These are phyloP conservation scores for Jackrogersella multiformis DNA, from an alignment of 495 filamentous ascomycete genomes.

Conservation along the genomic window DNA sequence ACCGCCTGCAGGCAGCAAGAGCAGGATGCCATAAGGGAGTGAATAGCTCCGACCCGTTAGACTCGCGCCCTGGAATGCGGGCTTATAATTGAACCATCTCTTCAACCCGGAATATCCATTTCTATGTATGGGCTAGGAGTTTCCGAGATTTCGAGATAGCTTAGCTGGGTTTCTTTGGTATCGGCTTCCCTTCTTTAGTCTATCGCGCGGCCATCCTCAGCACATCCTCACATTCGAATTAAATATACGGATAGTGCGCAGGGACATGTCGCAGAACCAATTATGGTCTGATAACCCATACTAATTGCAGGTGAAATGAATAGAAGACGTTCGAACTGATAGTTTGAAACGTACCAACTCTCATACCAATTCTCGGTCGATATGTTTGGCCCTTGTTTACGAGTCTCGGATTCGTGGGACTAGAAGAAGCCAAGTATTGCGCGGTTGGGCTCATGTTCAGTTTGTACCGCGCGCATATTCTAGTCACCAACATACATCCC, in stretches of 20 bases:
- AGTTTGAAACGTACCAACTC: conserved; percentile 19
- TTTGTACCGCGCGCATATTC: conserved; percentile 1
- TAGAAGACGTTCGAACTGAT: background rate
- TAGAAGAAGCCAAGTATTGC: background rate
- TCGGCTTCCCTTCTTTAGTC: background rate
- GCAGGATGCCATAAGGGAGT: background rate
- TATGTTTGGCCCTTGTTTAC: conserved; percentile 8
- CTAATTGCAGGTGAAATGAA: background rate
- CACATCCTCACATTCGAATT: too few species aligned
- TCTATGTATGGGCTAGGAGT: background rate
- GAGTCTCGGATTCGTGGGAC: background rate
- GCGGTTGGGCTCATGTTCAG: conserved; percentile 7
- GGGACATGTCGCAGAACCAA: conserved; percentile 16
- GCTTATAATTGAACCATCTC: background rate
- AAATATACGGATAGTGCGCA: too few species aligned
- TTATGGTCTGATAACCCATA: background rate
- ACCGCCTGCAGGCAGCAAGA: background rate
- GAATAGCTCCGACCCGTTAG: background rate
- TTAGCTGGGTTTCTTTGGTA: background rate
- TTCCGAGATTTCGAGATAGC: background rate
- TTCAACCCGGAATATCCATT: background rate
- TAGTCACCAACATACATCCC: conserved; percentile 2
- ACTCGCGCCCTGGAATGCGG: background rate
- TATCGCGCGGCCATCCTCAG: too few species aligned
- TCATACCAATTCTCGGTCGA: conserved; percentile 8